A percentile compares a stretch with the other conserved stretches of the same genome.
Evolutionary conservation across 169 alveolate genomes (phyloP).

Genomic region (Babesia ovis): DNA sequence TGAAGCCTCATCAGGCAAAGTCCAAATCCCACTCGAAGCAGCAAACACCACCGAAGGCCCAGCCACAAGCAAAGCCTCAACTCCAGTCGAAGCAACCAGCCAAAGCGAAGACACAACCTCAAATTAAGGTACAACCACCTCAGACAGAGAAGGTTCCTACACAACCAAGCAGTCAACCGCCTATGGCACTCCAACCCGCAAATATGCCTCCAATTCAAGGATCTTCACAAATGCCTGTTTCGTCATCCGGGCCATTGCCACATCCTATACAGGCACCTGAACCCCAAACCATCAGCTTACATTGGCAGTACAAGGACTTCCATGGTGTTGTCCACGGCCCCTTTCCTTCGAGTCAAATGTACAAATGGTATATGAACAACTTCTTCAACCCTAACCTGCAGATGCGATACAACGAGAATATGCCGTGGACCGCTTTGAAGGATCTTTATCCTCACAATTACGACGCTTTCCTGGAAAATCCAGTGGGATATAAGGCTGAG

Average conservation of each 20-base stretch:
- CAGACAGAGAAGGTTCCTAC: neutral
- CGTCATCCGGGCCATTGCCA: neutral
- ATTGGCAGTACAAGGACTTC: conserved; percentile 81
- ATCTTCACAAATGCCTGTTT: neutral
- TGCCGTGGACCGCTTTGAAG: conserved; percentile 77
- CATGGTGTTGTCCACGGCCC: conserved; percentile 80
- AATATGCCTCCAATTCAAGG: neutral
- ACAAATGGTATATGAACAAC: conserved; percentile 74
- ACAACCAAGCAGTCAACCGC: neutral
- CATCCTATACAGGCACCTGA: neutral
- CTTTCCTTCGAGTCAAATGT: conserved; percentile 76
- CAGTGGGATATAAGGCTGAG: conserved; percentile 38
- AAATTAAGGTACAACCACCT: neutral
- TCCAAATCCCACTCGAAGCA: neutral
- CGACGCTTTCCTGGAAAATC: conserved; percentile 67
- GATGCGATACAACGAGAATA: conserved; percentile 69
- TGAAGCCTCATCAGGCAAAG: neutral
- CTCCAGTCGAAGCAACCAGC: neutral
- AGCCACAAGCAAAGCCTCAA: neutral
- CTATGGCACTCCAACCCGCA: neutral
- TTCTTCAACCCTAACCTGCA: conserved; percentile 73
- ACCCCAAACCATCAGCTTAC: conserved; percentile 22
- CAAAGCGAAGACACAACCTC: neutral
- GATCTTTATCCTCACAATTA: conserved; percentile 70
- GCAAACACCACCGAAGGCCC: neutral